Evolutionary conservation across 495 filamentous ascomycete genomes (phyloP), one percentile per base, ranked within the genome.

Genomic region (Penicillium canariense): DNA sequence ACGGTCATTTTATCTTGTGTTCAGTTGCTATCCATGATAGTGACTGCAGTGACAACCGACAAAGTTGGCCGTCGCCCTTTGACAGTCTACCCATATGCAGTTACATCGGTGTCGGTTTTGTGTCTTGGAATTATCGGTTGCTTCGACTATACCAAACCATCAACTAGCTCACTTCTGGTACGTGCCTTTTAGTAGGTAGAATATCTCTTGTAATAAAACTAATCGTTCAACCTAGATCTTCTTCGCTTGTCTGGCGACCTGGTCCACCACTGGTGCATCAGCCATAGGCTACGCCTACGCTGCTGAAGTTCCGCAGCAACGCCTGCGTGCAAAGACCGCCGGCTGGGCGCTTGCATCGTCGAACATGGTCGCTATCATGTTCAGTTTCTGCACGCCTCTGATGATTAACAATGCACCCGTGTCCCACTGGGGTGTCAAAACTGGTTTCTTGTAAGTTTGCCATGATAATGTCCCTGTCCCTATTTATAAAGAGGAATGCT

Each of bases 221-320:
- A 3, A 47, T 3, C n/a, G 11, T 39, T 0, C 20, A 14, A 22
- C 28, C 14, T 26, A 72, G 69, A 61, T 72, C 7, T 69, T 74
- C 55, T 67, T 68, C 52, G 62, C 69, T 48, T 68, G 70, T 22
- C 36, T 69, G 25, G 66, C 64, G 0, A 73, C 73, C 20, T 69
- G 73, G 27, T 72, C 70, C 7, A 74, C 71, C 2, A 76, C 67
- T 1, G 73, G 73, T 20, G 73, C 73, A 11, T 74, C 70, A 15
- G 71, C 71, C 10, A 72, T 70, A 31, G 69, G 69, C 2, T 76
- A 76, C 47, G 73, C 73, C 9, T 76, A 76, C 47, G 67, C 71
- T 0, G 67, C 71, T 17, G 71, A 74, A 38, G 59, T 74, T 25
- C 68, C 71, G 1, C 60, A 67, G 27, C 71, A 76, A 43, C 68